Percentiles rank a stretch among this genome's conserved stretches.
Conservation (phyloP, 2,329 filamentous ascomycete genomes). For the Immersiporthe knoxdaviesiana region DNA sequence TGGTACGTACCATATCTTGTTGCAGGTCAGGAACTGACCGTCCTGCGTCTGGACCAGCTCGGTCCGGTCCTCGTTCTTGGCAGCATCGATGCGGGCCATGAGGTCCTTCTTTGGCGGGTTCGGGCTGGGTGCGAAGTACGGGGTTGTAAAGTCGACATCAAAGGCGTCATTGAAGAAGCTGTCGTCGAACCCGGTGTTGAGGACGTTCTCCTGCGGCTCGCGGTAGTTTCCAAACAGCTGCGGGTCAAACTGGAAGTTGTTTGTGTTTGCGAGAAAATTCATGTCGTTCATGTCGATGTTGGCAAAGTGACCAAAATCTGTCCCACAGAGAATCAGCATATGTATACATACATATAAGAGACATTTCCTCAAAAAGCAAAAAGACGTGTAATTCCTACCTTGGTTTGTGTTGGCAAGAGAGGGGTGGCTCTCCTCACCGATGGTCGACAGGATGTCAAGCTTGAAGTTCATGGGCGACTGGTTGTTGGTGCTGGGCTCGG, state of each 20-base stretch:
- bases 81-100: slow-evolving; percentile 75
- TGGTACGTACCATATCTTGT: slow-evolving; percentile 82
- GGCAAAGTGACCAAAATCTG: slow-evolving; percentile 44
- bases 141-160: slow-evolving; percentile 78
- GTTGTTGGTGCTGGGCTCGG: slow-evolving; percentile 66
- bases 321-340: slow-evolving; percentile 31
- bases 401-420: slow-evolving; percentile 54
- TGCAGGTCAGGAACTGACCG: slow-evolving; percentile 75
- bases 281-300: slow-evolving; percentile 59
- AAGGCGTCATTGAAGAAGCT: slow-evolving; percentile 75
- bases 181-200: slow-evolving; percentile 73
- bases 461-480: slow-evolving; percentile 72
- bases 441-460: slow-evolving; percentile 66
- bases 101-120: slow-evolving; percentile 66
- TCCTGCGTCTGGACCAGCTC: slow-evolving; percentile 58
- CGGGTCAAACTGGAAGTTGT: slow-evolving; percentile 85
- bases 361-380: no score
- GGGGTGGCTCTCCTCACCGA: slow-evolving; percentile 65
- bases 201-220: slow-evolving; percentile 81
- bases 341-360: no score
- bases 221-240: slow-evolving; percentile 91
- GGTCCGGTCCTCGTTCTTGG: slow-evolving; percentile 66
- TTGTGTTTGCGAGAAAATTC: slow-evolving; percentile 77
- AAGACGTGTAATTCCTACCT: slow-evolving; percentile 28
- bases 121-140: slow-evolving; percentile 69